phyloP scores from a whole-genome alignment of 306 rosid genomes.

The Prunus fruticosa region DNA sequence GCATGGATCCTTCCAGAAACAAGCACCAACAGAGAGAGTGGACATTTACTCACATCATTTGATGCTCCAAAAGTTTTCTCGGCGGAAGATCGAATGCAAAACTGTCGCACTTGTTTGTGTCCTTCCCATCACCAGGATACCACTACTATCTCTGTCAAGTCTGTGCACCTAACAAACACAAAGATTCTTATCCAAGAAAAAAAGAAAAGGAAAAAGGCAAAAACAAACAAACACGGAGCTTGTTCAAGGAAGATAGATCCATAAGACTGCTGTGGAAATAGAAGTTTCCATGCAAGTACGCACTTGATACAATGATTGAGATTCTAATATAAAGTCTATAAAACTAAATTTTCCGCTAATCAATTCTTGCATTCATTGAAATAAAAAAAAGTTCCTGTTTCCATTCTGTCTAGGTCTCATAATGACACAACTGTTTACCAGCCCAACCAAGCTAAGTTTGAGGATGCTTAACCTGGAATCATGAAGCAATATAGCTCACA shows the following conservation, averaged over 20 bases:
- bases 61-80: conserved; percentile 75
- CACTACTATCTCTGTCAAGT: conserved; percentile 84
- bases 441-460: not conserved
- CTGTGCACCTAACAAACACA: conserved; percentile 65
- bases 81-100: conserved; percentile 77
- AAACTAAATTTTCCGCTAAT: not conserved
- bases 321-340: not conserved
- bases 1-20: not conserved
- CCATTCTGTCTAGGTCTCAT: not conserved
- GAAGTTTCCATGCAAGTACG: not conserved
- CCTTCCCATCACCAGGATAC: conserved; percentile 90
- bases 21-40: conserved; percentile 1
- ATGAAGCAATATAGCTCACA: not conserved
- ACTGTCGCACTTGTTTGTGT: conserved; percentile 66
- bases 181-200: not conserved
- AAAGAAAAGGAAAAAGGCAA: not conserved
- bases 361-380: not conserved
- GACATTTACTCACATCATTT: conserved; percentile 43
- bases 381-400: not conserved
- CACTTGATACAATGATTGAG: not conserved
- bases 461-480: not conserved
- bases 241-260: not conserved
- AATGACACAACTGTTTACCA: not conserved
- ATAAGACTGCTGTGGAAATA: not conserved
- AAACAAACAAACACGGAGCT: not conserved